Percentiles rank a stretch among this genome's conserved stretches.
phyloP scores from a whole-genome alignment of 2,329 filamentous ascomycete genomes.

The Ophiostoma australiae region DNA sequence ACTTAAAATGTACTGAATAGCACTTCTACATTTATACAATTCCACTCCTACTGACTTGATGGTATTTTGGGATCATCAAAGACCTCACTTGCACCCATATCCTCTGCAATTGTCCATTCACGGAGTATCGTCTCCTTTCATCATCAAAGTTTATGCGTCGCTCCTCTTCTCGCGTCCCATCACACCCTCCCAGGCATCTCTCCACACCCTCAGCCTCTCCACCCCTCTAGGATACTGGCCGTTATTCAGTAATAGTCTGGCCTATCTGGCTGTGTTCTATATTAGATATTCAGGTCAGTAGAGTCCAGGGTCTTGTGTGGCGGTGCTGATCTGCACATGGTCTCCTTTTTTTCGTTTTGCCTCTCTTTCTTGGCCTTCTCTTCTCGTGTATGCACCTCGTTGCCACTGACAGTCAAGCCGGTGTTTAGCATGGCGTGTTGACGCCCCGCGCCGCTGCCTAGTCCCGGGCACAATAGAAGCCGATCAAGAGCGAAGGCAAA shows the following conservation, averaged over 20 bases:
- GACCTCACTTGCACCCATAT: neutral
- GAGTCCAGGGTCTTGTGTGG: neutral
- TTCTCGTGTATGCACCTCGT: constrained; percentile 2
- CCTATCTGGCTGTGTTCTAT: neutral
- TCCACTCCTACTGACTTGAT: no score
- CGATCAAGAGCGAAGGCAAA: neutral
- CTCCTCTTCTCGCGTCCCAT: neutral
- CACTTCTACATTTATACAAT: no score
- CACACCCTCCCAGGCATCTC: neutral
- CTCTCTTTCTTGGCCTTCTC: neutral
- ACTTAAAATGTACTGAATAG: no score
- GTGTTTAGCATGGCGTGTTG: neutral
- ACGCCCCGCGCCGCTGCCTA: constrained; percentile 11
- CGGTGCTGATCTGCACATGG: neutral
- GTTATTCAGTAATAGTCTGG: neutral
- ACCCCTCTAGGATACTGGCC: neutral
- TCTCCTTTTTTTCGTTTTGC: neutral
- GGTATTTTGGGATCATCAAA: neutral
- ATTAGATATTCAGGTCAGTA: neutral
- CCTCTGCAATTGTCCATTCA: neutral
- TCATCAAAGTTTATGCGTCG: neutral
- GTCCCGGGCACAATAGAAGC: neutral
- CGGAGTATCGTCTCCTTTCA: neutral
- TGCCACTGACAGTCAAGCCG: neutral
- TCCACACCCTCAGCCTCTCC: neutral